Evolutionary conservation across 1,284 basidiomycete species (phyloP).

Genomic region (Pholiota adiposa): DNA sequence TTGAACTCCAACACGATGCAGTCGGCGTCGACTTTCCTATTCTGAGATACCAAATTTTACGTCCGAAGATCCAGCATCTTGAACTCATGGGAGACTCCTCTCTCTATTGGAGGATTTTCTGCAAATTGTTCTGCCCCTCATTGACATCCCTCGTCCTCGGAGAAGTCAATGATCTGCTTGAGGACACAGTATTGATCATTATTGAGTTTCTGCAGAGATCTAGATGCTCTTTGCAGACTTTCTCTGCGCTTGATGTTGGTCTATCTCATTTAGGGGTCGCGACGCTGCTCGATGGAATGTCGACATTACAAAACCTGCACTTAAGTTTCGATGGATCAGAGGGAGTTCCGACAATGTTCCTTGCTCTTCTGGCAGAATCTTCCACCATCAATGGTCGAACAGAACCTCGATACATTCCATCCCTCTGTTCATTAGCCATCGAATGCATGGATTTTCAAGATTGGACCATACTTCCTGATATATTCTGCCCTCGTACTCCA

Average conservation of each 20-base stretch:
- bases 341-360: not conserved
- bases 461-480: not conserved
- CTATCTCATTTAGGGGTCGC: not conserved
- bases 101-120: not conserved
- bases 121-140: not conserved
- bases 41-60: not conserved
- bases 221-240: not conserved
- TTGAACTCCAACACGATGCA: not conserved
- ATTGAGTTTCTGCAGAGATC: not conserved
- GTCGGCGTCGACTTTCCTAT: not conserved
- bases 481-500: not conserved
- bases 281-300: not conserved
- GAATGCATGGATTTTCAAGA: not conserved
- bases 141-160: not conserved
- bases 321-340: not conserved
- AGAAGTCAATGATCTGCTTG: not conserved
- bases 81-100: not conserved
- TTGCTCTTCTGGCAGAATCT: not conserved
- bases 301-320: not conserved
- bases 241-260: not conserved
- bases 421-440: not conserved
- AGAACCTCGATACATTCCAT: not conserved
- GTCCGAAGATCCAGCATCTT: not conserved
- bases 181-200: not conserved
- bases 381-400: not conserved